phyloP scores from a whole-genome alignment of 2,329 filamentous ascomycete species.

The Aspergillus neotritici region DNA sequence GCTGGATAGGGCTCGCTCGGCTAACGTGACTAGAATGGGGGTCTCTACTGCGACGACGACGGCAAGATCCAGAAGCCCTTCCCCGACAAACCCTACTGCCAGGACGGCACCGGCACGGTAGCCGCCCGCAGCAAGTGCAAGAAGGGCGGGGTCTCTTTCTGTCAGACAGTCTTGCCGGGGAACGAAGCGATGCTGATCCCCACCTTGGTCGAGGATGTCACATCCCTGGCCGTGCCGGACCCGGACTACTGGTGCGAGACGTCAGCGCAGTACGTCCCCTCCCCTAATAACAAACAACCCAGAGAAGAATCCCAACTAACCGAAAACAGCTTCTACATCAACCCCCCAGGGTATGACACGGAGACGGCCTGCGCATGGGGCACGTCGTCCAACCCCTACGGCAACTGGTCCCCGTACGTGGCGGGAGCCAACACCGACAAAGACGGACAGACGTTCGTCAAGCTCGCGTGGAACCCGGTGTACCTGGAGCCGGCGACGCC shows the following conservation, averaged over 20 bases:
- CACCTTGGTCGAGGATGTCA: conserved; percentile 55
- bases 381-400: conserved; percentile 54
- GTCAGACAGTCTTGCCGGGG: conserved; percentile 72
- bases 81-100: conserved; percentile 61
- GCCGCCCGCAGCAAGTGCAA: conserved; percentile 60
- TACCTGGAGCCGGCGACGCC: conserved; percentile 52
- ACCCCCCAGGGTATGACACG: conserved; percentile 60
- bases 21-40: conserved; percentile 55
- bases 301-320: not conserved
- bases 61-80: conserved; percentile 67
- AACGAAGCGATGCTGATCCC: conserved; percentile 80
- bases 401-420: conserved; percentile 74
- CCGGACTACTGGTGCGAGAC: conserved; percentile 65
- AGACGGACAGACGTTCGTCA: conserved; percentile 64
- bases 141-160: conserved; percentile 59
- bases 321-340: conserved; percentile 63
- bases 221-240: conserved; percentile 65
- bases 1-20: no score
- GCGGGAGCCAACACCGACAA: conserved; percentile 66
- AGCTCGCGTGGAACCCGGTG: conserved; percentile 73
- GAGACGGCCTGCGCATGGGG: conserved; percentile 68
- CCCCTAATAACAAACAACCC: not conserved
- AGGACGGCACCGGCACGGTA: conserved; percentile 61
- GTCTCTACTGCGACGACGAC: conserved; percentile 63
- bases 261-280: conserved; percentile 61